Conservation (phyloP, 306 rosid genomes). For the Cucumis sativus region Cucumber_9930_V3 NC_026657.2:13096001-13096500, state of each 20-base stretch:
- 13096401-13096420: constrained; percentile 59
- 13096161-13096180: no score
- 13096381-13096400: constrained; percentile 63
- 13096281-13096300: neutral
- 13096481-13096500: constrained; percentile 40
- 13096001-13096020: no score
- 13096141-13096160: no score
- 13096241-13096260: neutral
- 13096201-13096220: no score
- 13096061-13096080: no score
- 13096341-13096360: constrained; percentile 64
- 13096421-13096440: constrained; percentile 55
- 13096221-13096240: no score
- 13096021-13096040: no score
- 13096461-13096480: constrained; percentile 49
- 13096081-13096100: no score
- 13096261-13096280: neutral
- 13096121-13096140: no score
- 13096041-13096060: no score
- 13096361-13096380: constrained; percentile 53
- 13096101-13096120: no score
- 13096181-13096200: no score
- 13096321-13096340: constrained; percentile 65
- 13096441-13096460: constrained; percentile 50
- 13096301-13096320: constrained; percentile 54